Conservation (phyloP, 805 yeast genomes). For the Candida hungchunana region DNA sequence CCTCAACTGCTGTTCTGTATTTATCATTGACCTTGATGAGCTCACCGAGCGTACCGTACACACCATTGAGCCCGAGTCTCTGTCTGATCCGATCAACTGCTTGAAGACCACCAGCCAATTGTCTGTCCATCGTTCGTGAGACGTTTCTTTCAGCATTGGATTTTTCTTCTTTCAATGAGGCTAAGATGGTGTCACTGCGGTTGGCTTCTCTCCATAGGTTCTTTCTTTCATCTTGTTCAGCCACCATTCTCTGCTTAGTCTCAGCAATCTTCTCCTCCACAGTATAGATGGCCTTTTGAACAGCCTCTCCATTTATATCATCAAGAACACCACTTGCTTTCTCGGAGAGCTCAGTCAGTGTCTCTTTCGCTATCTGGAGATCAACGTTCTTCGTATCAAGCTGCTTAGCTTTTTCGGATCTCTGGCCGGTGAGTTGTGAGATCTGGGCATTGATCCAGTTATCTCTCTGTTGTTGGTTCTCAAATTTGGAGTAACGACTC, state of each 20-base stretch:
- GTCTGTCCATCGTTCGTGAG: constrained; percentile 70
- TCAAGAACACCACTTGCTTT: constrained; percentile 33
- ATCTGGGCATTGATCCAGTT: constrained; percentile 59
- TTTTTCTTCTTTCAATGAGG: constrained; percentile 52
- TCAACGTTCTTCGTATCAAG: constrained; percentile 18
- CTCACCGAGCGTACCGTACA: constrained; percentile 84
- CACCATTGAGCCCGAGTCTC: constrained; percentile 55
- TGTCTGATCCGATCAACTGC: constrained; percentile 62
- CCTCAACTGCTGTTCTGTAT: constrained; percentile 83
- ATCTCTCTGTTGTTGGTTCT: constrained; percentile 55
- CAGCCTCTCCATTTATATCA: constrained; percentile 33
- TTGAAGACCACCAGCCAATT: constrained; percentile 62
- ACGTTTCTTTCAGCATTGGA: constrained; percentile 55
- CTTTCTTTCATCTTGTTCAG: constrained; percentile 63
- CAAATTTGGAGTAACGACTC: constrained; percentile 61
- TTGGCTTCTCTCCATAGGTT: constrained; percentile 77
- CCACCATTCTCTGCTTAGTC: constrained; percentile 38
- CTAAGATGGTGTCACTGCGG: constrained; percentile 51
- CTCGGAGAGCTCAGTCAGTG: constrained; percentile 25
- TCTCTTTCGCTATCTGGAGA: constrained; percentile 13
- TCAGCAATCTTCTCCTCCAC: constrained; percentile 24
- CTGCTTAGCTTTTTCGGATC: constrained; percentile 25
- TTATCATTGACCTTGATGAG: constrained; percentile 76
- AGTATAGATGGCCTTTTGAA: constrained; percentile 24
- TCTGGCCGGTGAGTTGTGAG: constrained; percentile 25